Evolutionary conservation across 352 stramenopile genomes (phyloP).

Genomic region (Hyaloperonospora arabidopsidis): DNA sequence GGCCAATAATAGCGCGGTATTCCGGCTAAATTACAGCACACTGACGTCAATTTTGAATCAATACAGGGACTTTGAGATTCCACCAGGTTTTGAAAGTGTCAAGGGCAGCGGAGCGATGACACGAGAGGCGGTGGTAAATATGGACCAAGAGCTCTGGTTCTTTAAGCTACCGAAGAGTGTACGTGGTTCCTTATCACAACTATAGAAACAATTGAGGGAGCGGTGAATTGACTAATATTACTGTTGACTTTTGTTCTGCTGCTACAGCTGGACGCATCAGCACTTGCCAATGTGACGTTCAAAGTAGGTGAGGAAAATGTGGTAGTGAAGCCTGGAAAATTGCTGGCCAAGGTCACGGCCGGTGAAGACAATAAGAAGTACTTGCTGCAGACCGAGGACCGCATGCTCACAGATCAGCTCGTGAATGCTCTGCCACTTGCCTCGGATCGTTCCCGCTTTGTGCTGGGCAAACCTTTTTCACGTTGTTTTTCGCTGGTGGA

Average conservation of each 20-base stretch:
- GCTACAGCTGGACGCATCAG: conserved; percentile 58
- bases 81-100: conserved; percentile 56
- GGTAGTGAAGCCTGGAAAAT: conserved; percentile 19
- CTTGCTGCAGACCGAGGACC: conserved; percentile 48
- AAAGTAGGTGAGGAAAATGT: conserved; percentile 37
- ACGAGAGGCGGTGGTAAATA: conserved; percentile 48
- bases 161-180: conserved; percentile 80
- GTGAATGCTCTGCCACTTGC: conserved; percentile 65
- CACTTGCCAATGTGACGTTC: conserved; percentile 57
- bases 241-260: conserved; percentile 14
- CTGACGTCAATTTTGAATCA: conserved; percentile 9
- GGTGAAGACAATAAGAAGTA: conserved; percentile 41
- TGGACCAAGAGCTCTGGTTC: conserved; percentile 83
- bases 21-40: conserved; percentile 3
- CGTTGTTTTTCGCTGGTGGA: conserved; percentile 69
- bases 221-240: too few relatives aligned
- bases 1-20: background rate
- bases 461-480: conserved; percentile 65
- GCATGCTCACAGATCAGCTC: conserved; percentile 60
- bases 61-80: conserved; percentile 73
- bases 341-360: conserved; percentile 38
- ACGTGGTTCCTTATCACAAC: conserved; percentile 15
- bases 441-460: conserved; percentile 48
- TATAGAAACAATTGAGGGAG: background rate
- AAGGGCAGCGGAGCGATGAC: conserved; percentile 51